Base-by-base conservation (phyloP, 1,284 basidiomycete genomes). In the Trametes sp. region DNA sequence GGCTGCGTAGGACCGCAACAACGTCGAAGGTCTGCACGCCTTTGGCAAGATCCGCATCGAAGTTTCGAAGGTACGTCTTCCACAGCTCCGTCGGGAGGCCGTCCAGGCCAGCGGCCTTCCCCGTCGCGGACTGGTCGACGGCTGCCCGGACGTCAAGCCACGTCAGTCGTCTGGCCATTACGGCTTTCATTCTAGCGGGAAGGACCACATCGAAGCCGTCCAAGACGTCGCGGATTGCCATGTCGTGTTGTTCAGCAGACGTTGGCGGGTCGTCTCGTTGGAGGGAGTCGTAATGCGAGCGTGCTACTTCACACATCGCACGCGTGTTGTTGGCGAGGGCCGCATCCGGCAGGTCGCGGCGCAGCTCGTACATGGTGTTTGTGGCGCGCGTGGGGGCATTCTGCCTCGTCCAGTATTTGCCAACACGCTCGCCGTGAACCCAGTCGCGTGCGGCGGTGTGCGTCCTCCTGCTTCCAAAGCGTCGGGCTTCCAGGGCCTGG, bases 81-180 rank as follows among this genome's bases (percentile, higher is more conserved):
- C 21, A 44, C 7, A 44, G 7, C 11, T 38, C 36, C 6, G 36
- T 38, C 36, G 36, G 8, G 1, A 62, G 19, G 0, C 71, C 57
- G 38, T 73, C 29, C 11, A 64, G 42, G 16, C 23, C 21, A 11
- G 42, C 16, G n/a, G n/a, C 42, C 8, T 24, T 24, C 4, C 21
- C 42, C 2, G 6, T 44, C 9, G 42, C 42, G n/a, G 42, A 11
- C 23, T 38, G 8, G 16, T 38, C 36, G 4, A 38, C 16, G 8
- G 36, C 36, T 14, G 9, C 11, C 36, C 16, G 8, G 4, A 38
- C 36, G 4, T 38, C 36, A 14, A 14, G 16, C 4, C 8, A 16
- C 36, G n/a, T 38, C 16, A 16, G 16, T 38, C 14, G 4, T 38
- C 16, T 38, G 4, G 36, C 36, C 16, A 38, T 6, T 16, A 9